Conservation (phyloP, 1,139 yeast species). For the Candida buenavistaensis region DNA sequence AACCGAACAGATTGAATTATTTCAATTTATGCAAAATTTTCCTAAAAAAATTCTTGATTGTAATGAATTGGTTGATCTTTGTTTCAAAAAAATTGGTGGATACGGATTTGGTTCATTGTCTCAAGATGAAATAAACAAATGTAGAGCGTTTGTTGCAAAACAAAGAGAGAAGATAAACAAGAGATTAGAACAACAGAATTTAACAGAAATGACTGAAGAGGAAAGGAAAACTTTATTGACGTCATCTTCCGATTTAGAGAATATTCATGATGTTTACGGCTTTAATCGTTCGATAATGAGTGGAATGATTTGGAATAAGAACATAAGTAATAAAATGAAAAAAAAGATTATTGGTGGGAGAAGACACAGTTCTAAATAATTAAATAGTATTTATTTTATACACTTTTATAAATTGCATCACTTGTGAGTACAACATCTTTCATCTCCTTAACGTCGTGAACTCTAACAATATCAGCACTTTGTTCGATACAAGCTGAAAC, state of each 20-base stretch:
- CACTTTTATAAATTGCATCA: conserved; percentile 49
- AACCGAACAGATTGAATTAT: conserved; percentile 78
- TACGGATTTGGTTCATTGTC: conserved; percentile 68
- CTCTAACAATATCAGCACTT: conserved; percentile 80
- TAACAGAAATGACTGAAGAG: conserved; percentile 40
- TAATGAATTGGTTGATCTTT: conserved; percentile 63
- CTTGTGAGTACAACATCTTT: conserved; percentile 65
- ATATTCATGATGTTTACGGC: conserved; percentile 48
- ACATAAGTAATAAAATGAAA: conserved; percentile 52
- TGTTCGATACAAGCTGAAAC: conserved; percentile 73
- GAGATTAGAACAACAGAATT: conserved; percentile 29
- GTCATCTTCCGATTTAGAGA: conserved; percentile 10
- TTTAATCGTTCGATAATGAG: conserved; percentile 54
- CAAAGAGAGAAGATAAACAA: conserved; percentile 49
- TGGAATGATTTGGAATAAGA: conserved; percentile 58
- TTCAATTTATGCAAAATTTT: conserved; percentile 79
- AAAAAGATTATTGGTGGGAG: conserved; percentile 27
- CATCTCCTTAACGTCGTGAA: conserved; percentile 78
- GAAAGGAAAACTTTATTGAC: conserved; percentile 36
- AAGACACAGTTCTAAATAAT: conserved; percentile 4
- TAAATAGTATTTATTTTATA: neutral
- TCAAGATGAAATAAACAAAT: conserved; percentile 77
- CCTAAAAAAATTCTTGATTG: conserved; percentile 79
- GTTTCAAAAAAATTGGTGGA: conserved; percentile 74
- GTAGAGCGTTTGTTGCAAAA: conserved; percentile 73